Percentiles rank a stretch among this genome's conserved stretches.
Conservation (phyloP, 306 rosid genomes). For the Geum urbanum region DNA sequence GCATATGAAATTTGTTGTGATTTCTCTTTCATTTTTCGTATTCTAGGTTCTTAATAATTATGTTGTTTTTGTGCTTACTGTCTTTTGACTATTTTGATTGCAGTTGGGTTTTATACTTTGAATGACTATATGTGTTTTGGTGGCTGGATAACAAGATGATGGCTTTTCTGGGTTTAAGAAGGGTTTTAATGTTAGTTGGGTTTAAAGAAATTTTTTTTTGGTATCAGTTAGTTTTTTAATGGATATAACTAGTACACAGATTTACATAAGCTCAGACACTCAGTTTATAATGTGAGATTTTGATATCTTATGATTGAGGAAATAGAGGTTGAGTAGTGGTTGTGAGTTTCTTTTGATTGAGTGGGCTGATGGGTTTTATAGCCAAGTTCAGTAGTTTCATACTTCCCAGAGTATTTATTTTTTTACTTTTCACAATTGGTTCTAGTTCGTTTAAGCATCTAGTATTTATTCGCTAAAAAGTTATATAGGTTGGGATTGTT, state of each 20-base stretch:
- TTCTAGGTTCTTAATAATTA: background rate
- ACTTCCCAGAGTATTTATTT: background rate
- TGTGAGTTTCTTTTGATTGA: background rate
- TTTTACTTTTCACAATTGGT: background rate
- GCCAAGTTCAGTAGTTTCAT: background rate
- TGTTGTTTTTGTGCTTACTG: background rate
- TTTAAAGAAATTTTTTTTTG: background rate
- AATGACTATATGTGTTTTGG: background rate
- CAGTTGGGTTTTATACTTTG: background rate
- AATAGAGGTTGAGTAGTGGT: background rate
- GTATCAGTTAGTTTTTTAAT: background rate
- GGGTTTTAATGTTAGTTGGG: slow-evolving; percentile 3
- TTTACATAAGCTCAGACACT: background rate
- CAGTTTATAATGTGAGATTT: background rate
- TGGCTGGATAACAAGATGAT: background rate
- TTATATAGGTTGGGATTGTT: background rate
- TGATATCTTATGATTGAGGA: background rate
- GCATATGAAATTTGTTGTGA: background rate
- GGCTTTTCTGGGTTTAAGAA: slow-evolving; percentile 1
- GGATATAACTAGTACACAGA: background rate
- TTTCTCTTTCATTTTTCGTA: background rate
- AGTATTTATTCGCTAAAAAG: background rate
- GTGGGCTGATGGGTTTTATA: background rate
- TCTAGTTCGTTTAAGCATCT: background rate
- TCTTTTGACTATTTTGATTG: background rate